A percentile compares a stretch with the other conserved stretches of the same genome.
Conservation (phyloP, 1,284 basidiomycete genomes). For the Boletus mariae region DNA sequence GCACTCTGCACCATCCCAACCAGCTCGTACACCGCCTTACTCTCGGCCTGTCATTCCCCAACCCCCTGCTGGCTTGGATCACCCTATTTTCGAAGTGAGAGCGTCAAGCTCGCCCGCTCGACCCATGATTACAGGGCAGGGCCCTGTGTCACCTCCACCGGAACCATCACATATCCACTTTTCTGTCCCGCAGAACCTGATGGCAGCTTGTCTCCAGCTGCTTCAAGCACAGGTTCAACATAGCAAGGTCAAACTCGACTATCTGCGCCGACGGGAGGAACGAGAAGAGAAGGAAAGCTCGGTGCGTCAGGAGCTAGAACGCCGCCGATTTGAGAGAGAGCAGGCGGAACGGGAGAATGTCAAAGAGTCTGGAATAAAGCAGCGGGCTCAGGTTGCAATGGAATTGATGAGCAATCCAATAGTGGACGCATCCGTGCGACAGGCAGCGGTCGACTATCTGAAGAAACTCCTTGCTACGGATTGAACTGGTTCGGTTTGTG, state of each 20-base stretch:
- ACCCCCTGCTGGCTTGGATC: constrained; percentile 16
- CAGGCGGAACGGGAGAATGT: constrained; percentile 49
- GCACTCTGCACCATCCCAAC: constrained; percentile 26
- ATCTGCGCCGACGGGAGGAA: constrained; percentile 58
- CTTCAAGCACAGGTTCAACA: constrained; percentile 56
- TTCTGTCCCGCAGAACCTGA: constrained; percentile 52
- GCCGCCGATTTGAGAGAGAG: constrained; percentile 45
- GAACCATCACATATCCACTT: constrained; percentile 45
- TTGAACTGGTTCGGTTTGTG: constrained; percentile 27
- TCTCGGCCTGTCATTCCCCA: constrained; percentile 19
- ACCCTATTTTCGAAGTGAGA: constrained; percentile 15
- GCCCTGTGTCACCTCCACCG: constrained; percentile 19
- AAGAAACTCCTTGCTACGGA: constrained; percentile 50
- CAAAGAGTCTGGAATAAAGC: constrained; percentile 51
- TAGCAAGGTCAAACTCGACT: constrained; percentile 59
- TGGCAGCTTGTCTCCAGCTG: constrained; percentile 54
- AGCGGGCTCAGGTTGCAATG: constrained; percentile 61
- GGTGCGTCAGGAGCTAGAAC: constrained; percentile 46
- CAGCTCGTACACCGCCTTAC: constrained; percentile 22
- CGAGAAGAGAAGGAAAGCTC: constrained; percentile 55
- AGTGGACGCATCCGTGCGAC: constrained; percentile 54
- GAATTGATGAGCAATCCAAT: constrained; percentile 53
- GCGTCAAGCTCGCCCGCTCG: constrained; percentile 22
- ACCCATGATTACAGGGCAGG: constrained; percentile 23
- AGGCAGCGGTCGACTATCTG: constrained; percentile 64